phyloP scores from a whole-genome alignment of 1,284 basidiomycete genomes.

The Coriolopsis trogii region DNA sequence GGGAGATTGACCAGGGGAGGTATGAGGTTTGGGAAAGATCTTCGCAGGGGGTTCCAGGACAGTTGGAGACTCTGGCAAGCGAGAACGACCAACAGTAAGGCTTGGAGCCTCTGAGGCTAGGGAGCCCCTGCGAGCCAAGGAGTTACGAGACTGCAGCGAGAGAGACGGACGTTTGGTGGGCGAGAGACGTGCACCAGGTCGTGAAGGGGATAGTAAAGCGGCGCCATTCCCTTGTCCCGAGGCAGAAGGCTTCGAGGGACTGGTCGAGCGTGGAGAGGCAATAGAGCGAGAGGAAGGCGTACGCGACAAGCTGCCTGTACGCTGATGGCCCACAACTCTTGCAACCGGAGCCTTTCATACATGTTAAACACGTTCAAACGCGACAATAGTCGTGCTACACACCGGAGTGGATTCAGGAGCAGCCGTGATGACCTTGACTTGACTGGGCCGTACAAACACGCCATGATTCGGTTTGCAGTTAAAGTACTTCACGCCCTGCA shows the following conservation, averaged over 20 bases:
- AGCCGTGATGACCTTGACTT: slow-evolving; percentile 71
- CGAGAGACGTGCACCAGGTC: slow-evolving; percentile 38
- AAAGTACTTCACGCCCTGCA: slow-evolving; percentile 87
- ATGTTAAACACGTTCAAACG: background rate
- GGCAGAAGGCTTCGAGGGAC: slow-evolving; percentile 40
- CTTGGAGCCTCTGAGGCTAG: slow-evolving; percentile 22
- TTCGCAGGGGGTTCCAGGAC: slow-evolving; percentile 21
- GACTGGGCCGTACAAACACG: slow-evolving; percentile 89
- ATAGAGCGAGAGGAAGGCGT: slow-evolving; percentile 39
- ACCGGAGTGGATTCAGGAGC: slow-evolving; percentile 41
- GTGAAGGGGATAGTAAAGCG: slow-evolving; percentile 23
- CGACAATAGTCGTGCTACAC: slow-evolving; percentile 7
- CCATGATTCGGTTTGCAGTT: slow-evolving; percentile 78
- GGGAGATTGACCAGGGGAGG: slow-evolving; percentile 18
- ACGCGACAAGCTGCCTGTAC: slow-evolving; percentile 43
- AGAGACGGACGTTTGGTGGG: slow-evolving; percentile 45
- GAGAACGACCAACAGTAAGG: slow-evolving; percentile 28
- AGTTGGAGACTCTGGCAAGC: slow-evolving; percentile 25
- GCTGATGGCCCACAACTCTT: slow-evolving; percentile 40
- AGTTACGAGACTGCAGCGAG: slow-evolving; percentile 36
- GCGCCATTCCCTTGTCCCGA: slow-evolving; percentile 13
- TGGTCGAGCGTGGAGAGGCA: slow-evolving; percentile 44
- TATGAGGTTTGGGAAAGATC: slow-evolving; percentile 19
- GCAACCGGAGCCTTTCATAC: slow-evolving; percentile 24
- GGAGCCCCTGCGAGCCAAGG: slow-evolving; percentile 36